A percentile compares a stretch with the other conserved stretches of the same genome.
These are phyloP conservation scores for Acer saccharum DNA, from an alignment of 345 rosid genomes.

Conservation along the genomic window DNA sequence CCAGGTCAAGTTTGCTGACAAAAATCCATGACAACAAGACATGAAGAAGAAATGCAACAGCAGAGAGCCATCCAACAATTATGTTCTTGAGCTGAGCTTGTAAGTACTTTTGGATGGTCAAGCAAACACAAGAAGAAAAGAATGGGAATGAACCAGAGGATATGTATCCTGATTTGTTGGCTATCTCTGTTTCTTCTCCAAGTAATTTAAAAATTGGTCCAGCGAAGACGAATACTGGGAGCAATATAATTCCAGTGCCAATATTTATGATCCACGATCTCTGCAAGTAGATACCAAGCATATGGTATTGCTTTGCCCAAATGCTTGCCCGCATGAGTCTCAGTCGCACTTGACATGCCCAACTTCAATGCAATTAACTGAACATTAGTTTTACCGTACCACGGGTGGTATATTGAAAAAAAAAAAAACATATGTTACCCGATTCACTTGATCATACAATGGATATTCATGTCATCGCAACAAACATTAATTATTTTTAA, in stretches of 20 bases:
- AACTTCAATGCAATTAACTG: background rate
- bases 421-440: no score
- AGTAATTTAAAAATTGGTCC: background rate
- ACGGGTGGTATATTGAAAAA: no score
- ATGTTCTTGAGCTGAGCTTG: constrained; percentile 43
- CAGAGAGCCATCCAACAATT: constrained; percentile 34
- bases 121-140: background rate
- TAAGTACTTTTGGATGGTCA: constrained; percentile 37
- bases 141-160: constrained; percentile 15
- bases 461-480: no score
- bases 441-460: no score
- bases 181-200: constrained; percentile 7
- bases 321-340: constrained; percentile 23
- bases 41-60: constrained; percentile 22
- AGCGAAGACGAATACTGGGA: constrained; percentile 2
- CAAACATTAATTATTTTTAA: no score
- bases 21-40: constrained; percentile 42
- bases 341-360: constrained; percentile 25
- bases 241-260: background rate
- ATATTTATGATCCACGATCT: constrained; percentile 16
- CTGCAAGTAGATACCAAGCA: constrained; percentile 23
- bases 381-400: no score
- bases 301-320: constrained; percentile 21
- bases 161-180: constrained; percentile 6
- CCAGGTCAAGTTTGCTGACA: constrained; percentile 25